Evolutionary conservation across 1,284 basidiomycete genomes (phyloP), one percentile per base, ranked within the genome.

Genomic region (Ceratobasidium sp.): DNA sequence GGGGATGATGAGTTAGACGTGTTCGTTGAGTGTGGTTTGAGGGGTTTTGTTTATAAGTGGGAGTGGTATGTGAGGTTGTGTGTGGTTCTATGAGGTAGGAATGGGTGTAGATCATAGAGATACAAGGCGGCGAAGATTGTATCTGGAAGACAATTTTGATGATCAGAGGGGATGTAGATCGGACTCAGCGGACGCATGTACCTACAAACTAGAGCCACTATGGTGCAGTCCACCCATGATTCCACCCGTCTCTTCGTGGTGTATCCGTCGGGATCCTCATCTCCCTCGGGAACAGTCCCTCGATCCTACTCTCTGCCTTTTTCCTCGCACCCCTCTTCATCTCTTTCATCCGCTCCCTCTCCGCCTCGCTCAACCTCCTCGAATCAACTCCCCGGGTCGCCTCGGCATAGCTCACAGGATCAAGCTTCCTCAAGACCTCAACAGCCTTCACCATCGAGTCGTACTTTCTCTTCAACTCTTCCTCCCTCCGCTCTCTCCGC

Each of bases 251-350:
- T 77, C 88, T 89, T 20, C 93, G 88, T 0, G 94, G 93, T 7
- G 94, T 95, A 81, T 95, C 94, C 3, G 93, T 90, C 51, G 94
- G 94, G 79, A 93, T 87, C 72, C 90, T 89, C 83, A 95, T 84
- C 84, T 96, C 94, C 78, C 94, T 89, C 78, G 96, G 96, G 85
- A 97, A 94, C 56, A 97, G 84, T 0, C 95, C 95, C 77, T 93
- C 91, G 82, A 95, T 89, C 82, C 95, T 89, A 15, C 92, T 90
- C 84, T 95, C 94, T 80, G 93, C 85, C 18, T 91, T 92, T 83
- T 90, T 90, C 83, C 89, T 90, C 85, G 95, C 92, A 33, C 89
- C 88, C 6, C 88, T 90, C 83, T 89, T 92, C 85, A 93, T 86
- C 66, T 86, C 89, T 84, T 93, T 94, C 81, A 90, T 84, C 79